Evolutionary conservation across 176 grass and related monocot species (phyloP), one percentile per base, ranked within the genome.

Genomic region (Raddia distichophylla): DNA sequence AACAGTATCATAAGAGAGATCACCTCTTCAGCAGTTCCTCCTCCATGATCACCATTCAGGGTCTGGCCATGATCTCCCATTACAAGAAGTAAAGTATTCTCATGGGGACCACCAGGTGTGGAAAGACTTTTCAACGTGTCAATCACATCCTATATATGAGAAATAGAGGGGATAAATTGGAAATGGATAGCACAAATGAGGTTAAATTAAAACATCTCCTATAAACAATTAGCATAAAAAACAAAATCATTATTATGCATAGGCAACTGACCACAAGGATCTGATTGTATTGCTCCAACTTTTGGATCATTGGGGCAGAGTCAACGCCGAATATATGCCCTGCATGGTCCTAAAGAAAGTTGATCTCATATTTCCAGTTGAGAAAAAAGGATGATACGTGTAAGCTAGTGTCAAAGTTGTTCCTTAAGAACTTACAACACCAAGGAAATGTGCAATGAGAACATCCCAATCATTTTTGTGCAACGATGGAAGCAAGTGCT

Each of bases 51-150:
- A 69, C 95, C 95, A 85, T 98, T 98, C 84, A 91, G 80, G 67
- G 95, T 98, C 91, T 98, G 95, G 37, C 92, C 95, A 84, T 98
- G 95, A 85, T 98, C 92, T 5, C 95, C 95, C 95, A 98, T 98
- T 56, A 98, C 92, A 75, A 95, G 62, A 83, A 98, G 95, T 45
- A 93, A 93, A 76, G 90, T 93, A 55, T 95, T 93, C 89, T 93
- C 92, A 88, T 94, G 92, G 84, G 84, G 86, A 60, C 83, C 87
- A 78, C 92, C 86, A 84, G 69, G 72, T 85, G 54, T 86, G 60
- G 89, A 94, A 67, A 93, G 56, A 58, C 32, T 95, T 84, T 83
- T 98, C 78, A 98, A 84, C 3, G 88, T 86, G 42, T 82, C 79
- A 77, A 92, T 81, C 55, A 98, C 90, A 91, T 89, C 80, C 95